Conservation (phyloP, 169 alveolate species). For the Eimeria necatrix region DNA sequence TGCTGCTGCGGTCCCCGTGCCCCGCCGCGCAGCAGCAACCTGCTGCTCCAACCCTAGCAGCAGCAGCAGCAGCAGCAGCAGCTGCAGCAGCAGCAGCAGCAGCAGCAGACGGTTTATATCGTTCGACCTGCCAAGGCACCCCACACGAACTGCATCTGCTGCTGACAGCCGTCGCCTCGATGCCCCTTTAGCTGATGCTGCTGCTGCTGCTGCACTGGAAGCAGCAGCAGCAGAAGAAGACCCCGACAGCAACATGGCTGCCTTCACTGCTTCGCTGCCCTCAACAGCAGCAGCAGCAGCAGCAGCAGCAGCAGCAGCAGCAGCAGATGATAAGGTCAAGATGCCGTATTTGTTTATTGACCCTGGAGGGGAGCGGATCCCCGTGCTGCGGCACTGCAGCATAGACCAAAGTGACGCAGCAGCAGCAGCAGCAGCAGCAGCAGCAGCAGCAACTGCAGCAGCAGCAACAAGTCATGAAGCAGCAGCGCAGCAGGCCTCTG, state of each 20-base stretch:
- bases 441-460: neutral
- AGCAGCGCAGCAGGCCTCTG: neutral
- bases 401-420: neutral
- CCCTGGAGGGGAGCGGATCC: conserved; percentile 53
- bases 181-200: no score
- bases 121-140: neutral
- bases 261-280: neutral
- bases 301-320: conserved; percentile 26
- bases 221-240: conserved; percentile 23
- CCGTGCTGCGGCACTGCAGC: conserved; percentile 66
- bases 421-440: neutral
- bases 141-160: neutral
- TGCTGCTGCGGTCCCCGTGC: no score
- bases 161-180: no score
- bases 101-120: neutral
- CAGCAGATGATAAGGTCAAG: neutral
- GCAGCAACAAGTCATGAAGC: neutral
- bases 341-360: conserved; percentile 47
- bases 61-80: no score
- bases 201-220: no score
- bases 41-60: no score
- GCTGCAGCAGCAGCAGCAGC: no score
- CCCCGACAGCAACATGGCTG: neutral
- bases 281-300: conserved; percentile 25
- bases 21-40: no score